Evolutionary conservation across 2,329 filamentous ascomycete species (phyloP), one percentile per base, ranked within the genome.

Genomic region (Dactylonectria estremocensis): DNA sequence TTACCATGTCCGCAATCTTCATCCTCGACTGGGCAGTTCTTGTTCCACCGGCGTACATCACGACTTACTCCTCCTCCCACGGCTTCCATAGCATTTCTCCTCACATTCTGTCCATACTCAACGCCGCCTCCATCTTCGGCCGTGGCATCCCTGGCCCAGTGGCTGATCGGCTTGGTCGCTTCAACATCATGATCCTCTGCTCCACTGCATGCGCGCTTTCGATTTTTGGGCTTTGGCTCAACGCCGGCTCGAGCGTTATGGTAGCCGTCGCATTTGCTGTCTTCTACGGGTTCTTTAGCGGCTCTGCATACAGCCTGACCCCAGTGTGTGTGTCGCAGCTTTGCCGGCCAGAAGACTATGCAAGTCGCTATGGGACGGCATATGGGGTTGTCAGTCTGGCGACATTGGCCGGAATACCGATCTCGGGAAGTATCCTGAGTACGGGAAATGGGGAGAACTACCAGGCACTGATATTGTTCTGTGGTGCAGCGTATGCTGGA

Each of bases 301-400:
- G 66, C 7, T 43, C 64, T 16, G 58, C 66, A 9, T 61, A 68
- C 18, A 66, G 57, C 16, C 35, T 70, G 4, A 61, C 65, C 33
- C 68, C 68, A 14, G 65, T 68, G 8, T 68, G 65, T 16, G 62
- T 70, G 33, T 65, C 65, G 2, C 57, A 68, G 8, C 53, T 71
- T 3, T 71, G 67, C 45, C 37, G 52, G 11, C 64, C 54, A 3
- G 64, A 67, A 28, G 64, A 69, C n/a, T 71, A 69, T 7, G 64
- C 58, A 13, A 66, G 55, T n/a, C 46, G 67, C 14, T 67, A 66
- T 22, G 64, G 67, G 8, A 71, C 69, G 5, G 66, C 69, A 3
- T 71, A 67, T 22, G 62, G 62, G 13, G 45, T 70, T 24, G 63
- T 66, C 3, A 70, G 69, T 50, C 55, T 70, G 18, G 69, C 66